Conservation (phyloP, 2,329 filamentous ascomycete genomes). For the Penicillium vulpinum region DNA sequence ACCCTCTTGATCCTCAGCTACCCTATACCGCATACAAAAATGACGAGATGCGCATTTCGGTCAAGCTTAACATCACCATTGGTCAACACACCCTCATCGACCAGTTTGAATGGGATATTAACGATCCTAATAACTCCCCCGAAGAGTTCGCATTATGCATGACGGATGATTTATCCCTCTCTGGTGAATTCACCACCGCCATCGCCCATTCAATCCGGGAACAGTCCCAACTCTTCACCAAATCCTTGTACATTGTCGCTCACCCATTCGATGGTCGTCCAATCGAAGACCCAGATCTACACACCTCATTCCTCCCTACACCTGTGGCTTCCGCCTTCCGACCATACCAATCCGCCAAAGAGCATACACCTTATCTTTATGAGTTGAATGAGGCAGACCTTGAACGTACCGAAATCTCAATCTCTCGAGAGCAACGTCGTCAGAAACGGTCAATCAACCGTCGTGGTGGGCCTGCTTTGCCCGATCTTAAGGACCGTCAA, state of each 20-base stretch:
- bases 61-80: conserved; percentile 98
- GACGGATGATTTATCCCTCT: conserved; percentile 84
- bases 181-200: conserved; percentile 93
- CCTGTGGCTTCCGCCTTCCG: conserved; percentile 82
- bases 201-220: conserved; percentile 98
- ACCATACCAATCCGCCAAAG: conserved; percentile 88
- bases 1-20: conserved; percentile 82
- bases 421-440: conserved; percentile 87
- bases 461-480: conserved; percentile 84
- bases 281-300: conserved; percentile 86
- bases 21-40: conserved; percentile 96
- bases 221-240: conserved; percentile 90
- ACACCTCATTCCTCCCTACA: conserved; percentile 79
- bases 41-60: conserved; percentile 94
- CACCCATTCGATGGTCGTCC: conserved; percentile 94
- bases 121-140: conserved; percentile 88
- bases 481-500: conserved; percentile 94
- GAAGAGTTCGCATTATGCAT: conserved; percentile 92
- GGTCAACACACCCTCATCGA: conserved; percentile 91
- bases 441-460: conserved; percentile 96
- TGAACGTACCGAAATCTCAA: conserved; percentile 86
- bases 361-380: conserved; percentile 90
- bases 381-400: conserved; percentile 89
- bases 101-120: conserved; percentile 99
- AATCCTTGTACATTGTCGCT: conserved; percentile 86